Conservation (phyloP, 345 rosid genomes). For the Mallotus nudiflorus region DNA sequence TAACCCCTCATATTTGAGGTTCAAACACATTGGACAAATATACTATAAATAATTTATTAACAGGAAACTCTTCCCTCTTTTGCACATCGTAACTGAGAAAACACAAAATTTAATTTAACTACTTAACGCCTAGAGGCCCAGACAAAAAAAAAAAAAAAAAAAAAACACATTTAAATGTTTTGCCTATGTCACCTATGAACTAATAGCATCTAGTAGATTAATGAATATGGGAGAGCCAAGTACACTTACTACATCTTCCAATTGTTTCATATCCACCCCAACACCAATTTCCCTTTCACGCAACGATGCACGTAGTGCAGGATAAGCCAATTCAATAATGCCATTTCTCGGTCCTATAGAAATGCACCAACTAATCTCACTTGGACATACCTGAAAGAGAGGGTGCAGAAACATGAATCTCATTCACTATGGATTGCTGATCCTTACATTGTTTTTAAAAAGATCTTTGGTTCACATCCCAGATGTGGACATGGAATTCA, state of each 20-base stretch:
- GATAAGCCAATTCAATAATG: conserved; percentile 31
- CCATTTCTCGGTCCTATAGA: conserved; percentile 21
- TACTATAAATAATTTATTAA: no score
- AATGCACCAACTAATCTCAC: conserved; percentile 20
- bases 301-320: conserved; percentile 31
- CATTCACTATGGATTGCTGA: conserved; percentile 33
- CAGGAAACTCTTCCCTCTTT: background rate
- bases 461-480: conserved; percentile 38
- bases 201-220: conserved; percentile 6
- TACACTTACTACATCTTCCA: conserved; percentile 43
- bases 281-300: conserved; percentile 31
- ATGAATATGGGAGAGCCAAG: conserved; percentile 5
- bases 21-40: background rate
- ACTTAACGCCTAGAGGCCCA: background rate
- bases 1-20: no score
- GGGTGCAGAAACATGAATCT: conserved; percentile 28
- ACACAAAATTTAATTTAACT: background rate
- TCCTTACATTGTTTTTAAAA: conserved; percentile 28
- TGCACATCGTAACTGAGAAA: background rate
- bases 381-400: conserved; percentile 15
- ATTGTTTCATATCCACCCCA: conserved; percentile 28
- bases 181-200: background rate
- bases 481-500: conserved; percentile 35
- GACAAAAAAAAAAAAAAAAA: no score
- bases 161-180: background rate